These are phyloP conservation scores for Pythium dissimile DNA, from an alignment of 352 stramenopile species.

Conservation along the genomic window DNA sequence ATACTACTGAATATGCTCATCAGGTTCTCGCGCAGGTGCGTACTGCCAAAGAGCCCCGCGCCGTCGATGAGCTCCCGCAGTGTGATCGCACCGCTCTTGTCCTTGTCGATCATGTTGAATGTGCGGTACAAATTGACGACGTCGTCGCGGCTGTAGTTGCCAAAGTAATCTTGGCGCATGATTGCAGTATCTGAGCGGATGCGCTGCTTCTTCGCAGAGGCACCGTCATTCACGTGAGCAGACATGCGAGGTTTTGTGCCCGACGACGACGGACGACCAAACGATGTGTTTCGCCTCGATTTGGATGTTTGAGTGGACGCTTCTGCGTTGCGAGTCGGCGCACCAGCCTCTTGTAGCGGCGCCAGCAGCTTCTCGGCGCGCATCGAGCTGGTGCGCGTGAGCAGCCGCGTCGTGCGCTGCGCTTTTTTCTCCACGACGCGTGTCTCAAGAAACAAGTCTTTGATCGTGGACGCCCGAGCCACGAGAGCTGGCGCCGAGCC, in stretches of 20 bases:
- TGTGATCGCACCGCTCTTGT: slow-evolving; percentile 65
- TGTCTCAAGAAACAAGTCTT: slow-evolving; percentile 37
- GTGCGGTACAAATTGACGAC: slow-evolving; percentile 71
- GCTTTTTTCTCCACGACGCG: slow-evolving; percentile 28
- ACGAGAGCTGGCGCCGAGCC: slow-evolving; percentile 10
- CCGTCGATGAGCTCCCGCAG: slow-evolving; percentile 55
- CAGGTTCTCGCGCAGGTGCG: slow-evolving; percentile 64
- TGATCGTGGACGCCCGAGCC: slow-evolving; percentile 25
- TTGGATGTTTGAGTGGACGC: not conserved
- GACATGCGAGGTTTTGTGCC: slow-evolving; percentile 7
- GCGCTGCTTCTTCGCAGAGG: slow-evolving; percentile 48
- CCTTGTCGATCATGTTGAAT: slow-evolving; percentile 68
- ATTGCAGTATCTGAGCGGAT: slow-evolving; percentile 60
- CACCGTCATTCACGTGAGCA: slow-evolving; percentile 3
- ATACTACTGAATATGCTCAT: slow-evolving; percentile 77
- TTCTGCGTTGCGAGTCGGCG: not conserved
- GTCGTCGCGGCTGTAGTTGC: slow-evolving; percentile 58
- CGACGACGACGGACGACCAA: not conserved
- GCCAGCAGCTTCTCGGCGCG: not conserved
- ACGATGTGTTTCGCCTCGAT: slow-evolving; percentile 5
- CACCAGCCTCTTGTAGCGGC: not conserved
- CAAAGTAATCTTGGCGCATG: slow-evolving; percentile 62
- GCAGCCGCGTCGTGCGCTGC: slow-evolving; percentile 20
- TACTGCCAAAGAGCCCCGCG: slow-evolving; percentile 55
- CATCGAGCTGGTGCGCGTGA: slow-evolving; percentile 16